Percentiles rank a stretch among this genome's conserved stretches.
phyloP scores from a whole-genome alignment of 768 basidiomycete genomes.

The Tricholoma flavovirens region DNA sequence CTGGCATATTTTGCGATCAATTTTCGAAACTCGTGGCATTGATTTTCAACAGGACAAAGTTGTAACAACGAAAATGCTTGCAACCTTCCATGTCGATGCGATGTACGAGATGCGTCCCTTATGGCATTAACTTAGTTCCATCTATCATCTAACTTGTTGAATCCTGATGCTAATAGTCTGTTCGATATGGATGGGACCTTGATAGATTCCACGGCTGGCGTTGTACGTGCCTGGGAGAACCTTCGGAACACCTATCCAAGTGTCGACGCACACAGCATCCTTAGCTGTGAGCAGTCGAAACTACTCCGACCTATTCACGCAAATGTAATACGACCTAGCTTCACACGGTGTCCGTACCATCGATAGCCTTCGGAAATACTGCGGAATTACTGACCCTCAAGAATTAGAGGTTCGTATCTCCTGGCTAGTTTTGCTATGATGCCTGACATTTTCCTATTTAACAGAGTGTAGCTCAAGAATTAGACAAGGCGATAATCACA shows the following conservation, averaged over 20 bases:
- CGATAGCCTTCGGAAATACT: conserved; percentile 72
- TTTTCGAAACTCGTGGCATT: too few species aligned
- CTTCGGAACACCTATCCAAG: conserved; percentile 66
- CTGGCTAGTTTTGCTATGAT: background rate
- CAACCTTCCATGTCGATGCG: conserved; percentile 34
- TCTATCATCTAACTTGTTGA: background rate
- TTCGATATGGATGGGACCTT: conserved; percentile 86
- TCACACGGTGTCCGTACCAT: conserved; percentile 81
- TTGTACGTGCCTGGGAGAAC: conserved; percentile 76
- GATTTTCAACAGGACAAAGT: background rate
- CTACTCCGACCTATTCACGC: background rate
- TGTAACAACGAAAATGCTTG: too few species aligned
- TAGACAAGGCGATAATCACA: conserved; percentile 75
- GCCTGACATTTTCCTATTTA: background rate
- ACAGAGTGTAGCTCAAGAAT: conserved; percentile 67
- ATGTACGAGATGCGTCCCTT: conserved; percentile 27
- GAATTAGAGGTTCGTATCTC: conserved; percentile 53
- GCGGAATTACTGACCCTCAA: conserved; percentile 58
- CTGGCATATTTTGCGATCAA: too few species aligned
- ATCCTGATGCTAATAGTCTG: conserved; percentile 39
- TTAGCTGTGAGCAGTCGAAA: conserved; percentile 46
- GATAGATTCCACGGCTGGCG: conserved; percentile 78
- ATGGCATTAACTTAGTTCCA: conserved; percentile 7
- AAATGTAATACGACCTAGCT: conserved; percentile 31
- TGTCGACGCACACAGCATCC: conserved; percentile 54